These are phyloP conservation scores for Collybia sp. DNA, from an alignment of 768 basidiomycete species.

Conservation along the genomic window DNA sequence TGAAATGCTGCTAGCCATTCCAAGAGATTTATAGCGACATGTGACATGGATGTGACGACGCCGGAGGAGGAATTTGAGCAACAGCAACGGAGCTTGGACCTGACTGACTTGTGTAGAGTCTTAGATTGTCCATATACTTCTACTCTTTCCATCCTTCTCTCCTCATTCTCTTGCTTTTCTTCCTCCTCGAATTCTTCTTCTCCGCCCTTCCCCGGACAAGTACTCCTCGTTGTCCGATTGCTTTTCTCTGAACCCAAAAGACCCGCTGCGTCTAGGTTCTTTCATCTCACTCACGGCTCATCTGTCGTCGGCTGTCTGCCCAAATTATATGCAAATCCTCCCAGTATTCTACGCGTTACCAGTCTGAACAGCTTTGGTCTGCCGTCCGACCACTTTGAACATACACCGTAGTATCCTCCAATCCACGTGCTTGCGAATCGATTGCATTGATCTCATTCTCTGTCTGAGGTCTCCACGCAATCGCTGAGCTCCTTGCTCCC, in stretches of 20 bases:
- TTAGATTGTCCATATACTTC: conserved; percentile 8
- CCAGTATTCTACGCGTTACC: too few relatives aligned
- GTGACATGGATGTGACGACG: conserved; percentile 15
- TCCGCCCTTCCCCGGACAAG: background rate
- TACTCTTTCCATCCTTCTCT: conserved; percentile 1
- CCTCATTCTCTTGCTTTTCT: conserved; percentile 2
- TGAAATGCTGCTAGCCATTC: too few relatives aligned
- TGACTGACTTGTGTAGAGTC: conserved; percentile 4
- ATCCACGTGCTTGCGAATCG: conserved; percentile 14
- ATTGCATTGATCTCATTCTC: conserved; percentile 16
- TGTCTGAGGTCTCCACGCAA: conserved; percentile 7
- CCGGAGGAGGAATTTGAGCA: conserved; percentile 7
- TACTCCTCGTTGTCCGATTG: background rate
- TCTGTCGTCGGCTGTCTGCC: too few relatives aligned
- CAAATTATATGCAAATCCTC: too few relatives aligned
- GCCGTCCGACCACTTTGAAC: conserved; percentile 9
- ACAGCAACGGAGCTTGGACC: conserved; percentile 13
- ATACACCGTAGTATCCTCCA: conserved; percentile 11
- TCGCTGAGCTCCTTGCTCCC: conserved; percentile 8
- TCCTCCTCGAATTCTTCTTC: background rate
- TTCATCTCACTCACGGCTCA: too few relatives aligned
- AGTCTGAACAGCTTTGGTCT: background rate
- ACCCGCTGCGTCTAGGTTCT: too few relatives aligned
- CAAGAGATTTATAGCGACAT: background rate
- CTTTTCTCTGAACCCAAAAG: too few relatives aligned